phyloP scores from a whole-genome alignment of 2,329 filamentous ascomycete genomes.

The Colletotrichum falcatum region DNA sequence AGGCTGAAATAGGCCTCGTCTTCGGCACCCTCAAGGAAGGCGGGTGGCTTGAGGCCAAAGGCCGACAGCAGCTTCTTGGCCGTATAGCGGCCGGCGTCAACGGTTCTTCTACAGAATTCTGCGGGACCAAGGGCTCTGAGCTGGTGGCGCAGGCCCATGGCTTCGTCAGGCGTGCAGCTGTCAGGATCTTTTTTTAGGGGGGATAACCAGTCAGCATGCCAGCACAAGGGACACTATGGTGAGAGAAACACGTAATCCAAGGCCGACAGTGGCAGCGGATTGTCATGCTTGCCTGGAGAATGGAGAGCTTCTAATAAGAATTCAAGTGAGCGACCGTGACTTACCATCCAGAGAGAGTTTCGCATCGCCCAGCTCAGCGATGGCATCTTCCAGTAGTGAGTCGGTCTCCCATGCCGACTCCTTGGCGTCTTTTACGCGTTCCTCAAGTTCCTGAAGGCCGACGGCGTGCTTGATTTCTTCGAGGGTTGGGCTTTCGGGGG shows the following conservation, averaged over 20 bases:
- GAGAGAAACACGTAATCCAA: conserved; percentile 33
- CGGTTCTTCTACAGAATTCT: conserved; percentile 79
- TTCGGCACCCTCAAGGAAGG: conserved; percentile 77
- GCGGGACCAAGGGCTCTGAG: conserved; percentile 82
- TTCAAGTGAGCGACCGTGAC: conserved; percentile 38
- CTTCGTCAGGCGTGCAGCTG: conserved; percentile 76
- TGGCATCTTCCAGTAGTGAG: conserved; percentile 72
- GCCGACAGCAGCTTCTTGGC: conserved; percentile 88
- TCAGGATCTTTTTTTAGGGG: conserved; percentile 53
- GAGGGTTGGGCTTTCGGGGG: conserved; percentile 50
- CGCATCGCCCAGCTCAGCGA: conserved; percentile 68
- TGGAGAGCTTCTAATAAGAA: not conserved
- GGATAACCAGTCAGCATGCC: conserved; percentile 36
- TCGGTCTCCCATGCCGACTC: conserved; percentile 71
- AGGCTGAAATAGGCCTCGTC: conserved; percentile 82
- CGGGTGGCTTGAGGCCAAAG: conserved; percentile 81
- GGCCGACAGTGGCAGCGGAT: conserved; percentile 33
- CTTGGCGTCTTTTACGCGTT: conserved; percentile 62
- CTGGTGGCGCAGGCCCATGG: conserved; percentile 74
- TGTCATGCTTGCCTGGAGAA: conserved; percentile 24
- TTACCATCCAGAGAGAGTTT: conserved; percentile 59
- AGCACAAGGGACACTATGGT: conserved; percentile 8
- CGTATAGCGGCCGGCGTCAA: conserved; percentile 76
- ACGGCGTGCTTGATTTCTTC: conserved; percentile 53
- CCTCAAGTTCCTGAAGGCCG: conserved; percentile 58